Conservation (phyloP, 2,329 filamentous ascomycete genomes). For the Akanthomyces dipterigenus region DNA sequence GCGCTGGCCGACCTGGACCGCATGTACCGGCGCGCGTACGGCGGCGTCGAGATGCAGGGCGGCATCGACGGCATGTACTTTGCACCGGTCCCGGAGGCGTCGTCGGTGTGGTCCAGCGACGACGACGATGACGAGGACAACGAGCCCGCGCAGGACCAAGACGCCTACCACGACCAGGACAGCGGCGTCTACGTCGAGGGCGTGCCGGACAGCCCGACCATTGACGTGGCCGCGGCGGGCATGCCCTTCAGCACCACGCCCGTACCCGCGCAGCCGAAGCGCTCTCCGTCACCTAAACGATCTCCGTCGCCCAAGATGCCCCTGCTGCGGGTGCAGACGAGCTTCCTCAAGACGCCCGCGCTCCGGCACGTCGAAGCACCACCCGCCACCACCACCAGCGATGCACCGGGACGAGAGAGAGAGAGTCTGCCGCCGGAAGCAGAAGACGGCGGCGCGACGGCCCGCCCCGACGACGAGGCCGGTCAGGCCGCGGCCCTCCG, state of each 20-base stretch:
- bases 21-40: conserved; percentile 52
- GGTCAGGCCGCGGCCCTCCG: conserved; percentile 31
- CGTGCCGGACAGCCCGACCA: not conserved
- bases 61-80: conserved; percentile 37
- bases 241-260: not conserved
- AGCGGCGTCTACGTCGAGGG: conserved; percentile 1
- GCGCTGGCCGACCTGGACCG: conserved; percentile 48
- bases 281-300: not conserved
- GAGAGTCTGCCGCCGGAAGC: conserved; percentile 11
- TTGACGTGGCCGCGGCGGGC: not conserved
- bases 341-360: conserved; percentile 24
- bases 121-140: not conserved
- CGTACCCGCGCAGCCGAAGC: not conserved
- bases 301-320: conserved; percentile 16
- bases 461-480: conserved; percentile 21
- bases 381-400: too few species aligned
- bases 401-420: not conserved
- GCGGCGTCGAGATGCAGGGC: conserved; percentile 36
- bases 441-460: not conserved
- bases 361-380: not conserved
- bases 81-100: not conserved
- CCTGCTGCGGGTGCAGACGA: conserved; percentile 37
- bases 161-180: not conserved
- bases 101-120: not conserved
- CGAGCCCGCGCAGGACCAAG: not conserved